Evolutionary conservation across 768 basidiomycete genomes (phyloP).

Genomic region (Antrodiella citrinella): DNA sequence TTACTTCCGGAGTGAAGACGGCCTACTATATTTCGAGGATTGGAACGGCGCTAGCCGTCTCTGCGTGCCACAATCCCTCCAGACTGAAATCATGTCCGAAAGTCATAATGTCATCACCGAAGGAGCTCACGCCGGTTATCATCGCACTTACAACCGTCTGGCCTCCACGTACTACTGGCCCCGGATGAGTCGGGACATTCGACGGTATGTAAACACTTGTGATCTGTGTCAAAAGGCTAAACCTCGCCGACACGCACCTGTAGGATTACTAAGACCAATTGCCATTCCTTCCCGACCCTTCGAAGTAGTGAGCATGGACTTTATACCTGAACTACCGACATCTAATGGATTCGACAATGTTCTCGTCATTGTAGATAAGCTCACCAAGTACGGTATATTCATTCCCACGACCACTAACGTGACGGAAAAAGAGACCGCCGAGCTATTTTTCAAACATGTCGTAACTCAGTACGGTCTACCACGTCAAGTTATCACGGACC

Average conservation of each 20-base stretch:
- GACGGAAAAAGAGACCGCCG: conserved; percentile 1
- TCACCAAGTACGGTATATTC: conserved; percentile 10
- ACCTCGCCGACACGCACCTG: conserved; percentile 5
- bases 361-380: conserved; percentile 7
- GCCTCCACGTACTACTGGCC: conserved; percentile 3
- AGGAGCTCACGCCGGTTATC: too few species aligned
- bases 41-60: background rate
- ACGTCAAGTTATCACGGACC: conserved; percentile 5
- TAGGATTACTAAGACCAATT: conserved; percentile 2
- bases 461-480: conserved; percentile 6
- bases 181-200: conserved; percentile 3
- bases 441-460: conserved; percentile 5
- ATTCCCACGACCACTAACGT: conserved; percentile 1
- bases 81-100: background rate
- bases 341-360: conserved; percentile 4
- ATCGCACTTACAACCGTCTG: background rate
- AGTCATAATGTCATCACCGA: background rate
- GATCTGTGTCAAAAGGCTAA: conserved; percentile 7
- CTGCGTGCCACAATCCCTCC: background rate
- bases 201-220: conserved; percentile 1
- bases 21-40: background rate
- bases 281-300: conserved; percentile 4
- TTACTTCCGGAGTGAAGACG: background rate
- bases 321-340: conserved; percentile 1
- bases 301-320: conserved; percentile 6